phyloP scores from a whole-genome alignment of 257 asterid genomes.

The Solanum sejunctum region DNA sequence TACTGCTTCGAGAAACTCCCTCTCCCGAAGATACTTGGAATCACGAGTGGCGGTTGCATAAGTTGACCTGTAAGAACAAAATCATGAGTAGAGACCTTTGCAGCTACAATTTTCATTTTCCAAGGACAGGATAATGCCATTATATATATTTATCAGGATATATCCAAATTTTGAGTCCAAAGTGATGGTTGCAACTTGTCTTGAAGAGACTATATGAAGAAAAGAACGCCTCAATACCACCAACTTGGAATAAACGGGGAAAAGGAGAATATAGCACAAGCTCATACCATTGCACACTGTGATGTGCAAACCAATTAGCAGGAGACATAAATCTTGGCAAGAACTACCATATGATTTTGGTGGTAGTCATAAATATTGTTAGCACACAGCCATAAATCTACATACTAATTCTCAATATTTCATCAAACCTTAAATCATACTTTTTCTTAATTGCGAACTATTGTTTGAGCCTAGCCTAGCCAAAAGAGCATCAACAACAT shows the following conservation, averaged over 20 bases:
- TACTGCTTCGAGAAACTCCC: slow-evolving; percentile 88
- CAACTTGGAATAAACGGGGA: background rate
- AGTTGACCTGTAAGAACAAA: slow-evolving; percentile 60
- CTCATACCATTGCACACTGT: background rate
- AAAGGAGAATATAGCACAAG: background rate
- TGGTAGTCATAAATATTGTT: background rate
- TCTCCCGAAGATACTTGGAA: slow-evolving; percentile 79
- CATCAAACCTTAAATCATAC: background rate
- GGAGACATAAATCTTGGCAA: background rate
- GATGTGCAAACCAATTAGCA: background rate
- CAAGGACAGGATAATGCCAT: background rate
- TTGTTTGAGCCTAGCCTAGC: background rate
- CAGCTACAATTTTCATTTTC: background rate
- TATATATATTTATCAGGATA: background rate
- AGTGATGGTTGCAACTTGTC: background rate
- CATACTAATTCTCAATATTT: background rate
- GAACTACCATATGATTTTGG: background rate
- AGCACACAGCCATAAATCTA: background rate
- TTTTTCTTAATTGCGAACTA: background rate
- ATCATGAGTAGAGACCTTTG: background rate
- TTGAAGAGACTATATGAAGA: background rate
- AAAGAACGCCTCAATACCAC: background rate
- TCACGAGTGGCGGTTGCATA: slow-evolving; percentile 92
- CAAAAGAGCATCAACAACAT: background rate
- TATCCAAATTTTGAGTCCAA: background rate